Conservation (phyloP, 2,329 filamentous ascomycete genomes). For the Ceratocystis alfenasii region DNA sequence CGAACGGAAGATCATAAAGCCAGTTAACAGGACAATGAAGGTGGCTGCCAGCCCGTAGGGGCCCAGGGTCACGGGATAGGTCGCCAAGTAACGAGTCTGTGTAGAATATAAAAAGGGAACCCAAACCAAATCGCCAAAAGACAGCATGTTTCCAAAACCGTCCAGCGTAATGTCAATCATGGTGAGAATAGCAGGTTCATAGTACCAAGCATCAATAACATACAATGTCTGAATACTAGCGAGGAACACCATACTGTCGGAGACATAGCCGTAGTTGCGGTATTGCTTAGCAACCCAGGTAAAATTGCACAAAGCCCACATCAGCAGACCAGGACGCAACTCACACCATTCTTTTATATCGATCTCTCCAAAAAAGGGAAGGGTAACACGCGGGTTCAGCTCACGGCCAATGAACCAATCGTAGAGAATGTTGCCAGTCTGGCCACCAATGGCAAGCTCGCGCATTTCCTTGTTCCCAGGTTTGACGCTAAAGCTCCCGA, state of each 20-base stretch:
- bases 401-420: constrained; percentile 97
- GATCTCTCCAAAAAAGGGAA: constrained; percentile 71
- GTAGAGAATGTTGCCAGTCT: constrained; percentile 75
- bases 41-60: constrained; percentile 52
- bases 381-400: constrained; percentile 71
- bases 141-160: constrained; percentile 89
- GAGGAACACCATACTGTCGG: constrained; percentile 74
- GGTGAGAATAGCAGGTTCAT: constrained; percentile 78
- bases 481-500: constrained; percentile 70
- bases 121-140: constrained; percentile 88
- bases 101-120: constrained; percentile 80
- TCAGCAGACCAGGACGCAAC: constrained; percentile 79
- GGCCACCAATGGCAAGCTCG: constrained; percentile 69
- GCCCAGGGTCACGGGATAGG: constrained; percentile 71
- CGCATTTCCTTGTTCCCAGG: constrained; percentile 59
- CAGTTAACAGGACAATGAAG: constrained; percentile 52
- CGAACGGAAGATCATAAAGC: constrained; percentile 89
- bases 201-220: constrained; percentile 71
- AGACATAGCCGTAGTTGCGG: constrained; percentile 67
- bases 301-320: constrained; percentile 76
- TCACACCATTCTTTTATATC: constrained; percentile 88
- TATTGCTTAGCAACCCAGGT: constrained; percentile 83
- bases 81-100: constrained; percentile 72
- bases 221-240: constrained; percentile 70
- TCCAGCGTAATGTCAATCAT: constrained; percentile 92